phyloP scores from a whole-genome alignment of 1,139 yeast genomes.

The Saccharomyces hybrid region DNA sequence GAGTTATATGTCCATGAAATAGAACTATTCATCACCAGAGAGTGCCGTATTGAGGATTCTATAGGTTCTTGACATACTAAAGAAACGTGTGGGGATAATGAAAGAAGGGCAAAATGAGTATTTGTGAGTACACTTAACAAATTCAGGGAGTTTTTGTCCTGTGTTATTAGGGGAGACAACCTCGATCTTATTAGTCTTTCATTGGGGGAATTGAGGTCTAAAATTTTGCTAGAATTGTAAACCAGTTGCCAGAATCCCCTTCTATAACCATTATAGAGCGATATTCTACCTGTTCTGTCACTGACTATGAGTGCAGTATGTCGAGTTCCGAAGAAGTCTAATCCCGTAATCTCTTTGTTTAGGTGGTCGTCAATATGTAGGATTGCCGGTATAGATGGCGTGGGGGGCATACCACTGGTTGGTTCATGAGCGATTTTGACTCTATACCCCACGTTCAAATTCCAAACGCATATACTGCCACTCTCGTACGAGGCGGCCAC shows the following conservation, averaged over 20 bases:
- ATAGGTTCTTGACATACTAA: slow-evolving; percentile 26
- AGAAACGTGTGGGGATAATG: slow-evolving; percentile 14
- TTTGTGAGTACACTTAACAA: neutral
- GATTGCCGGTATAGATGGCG: slow-evolving; percentile 14
- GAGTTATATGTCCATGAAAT: slow-evolving; percentile 45
- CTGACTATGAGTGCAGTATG: slow-evolving; percentile 52
- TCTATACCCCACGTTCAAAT: slow-evolving; percentile 25
- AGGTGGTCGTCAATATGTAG: slow-evolving; percentile 23
- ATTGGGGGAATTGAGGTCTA: slow-evolving; percentile 4
- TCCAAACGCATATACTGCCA: slow-evolving; percentile 45
- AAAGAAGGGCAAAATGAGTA: neutral
- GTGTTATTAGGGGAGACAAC: neutral
- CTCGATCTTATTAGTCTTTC: slow-evolving; percentile 1
- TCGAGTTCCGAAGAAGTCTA: slow-evolving; percentile 49
- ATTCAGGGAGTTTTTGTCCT: slow-evolving; percentile 5
- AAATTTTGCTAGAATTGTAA: slow-evolving; percentile 23
- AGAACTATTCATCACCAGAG: slow-evolving; percentile 37
- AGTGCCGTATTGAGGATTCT: slow-evolving; percentile 33
- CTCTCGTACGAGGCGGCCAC: slow-evolving; percentile 40
- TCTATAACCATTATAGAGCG: slow-evolving; percentile 52
- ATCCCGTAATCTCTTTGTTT: slow-evolving; percentile 33
- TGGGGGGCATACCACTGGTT: slow-evolving; percentile 5
- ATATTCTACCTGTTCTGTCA: slow-evolving; percentile 51
- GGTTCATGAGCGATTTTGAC: neutral
- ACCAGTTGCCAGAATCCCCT: slow-evolving; percentile 45